Percentiles rank a stretch among this genome's conserved stretches.
phyloP scores from a whole-genome alignment of 345 rosid species.

The Corymbia maculata region DNA sequence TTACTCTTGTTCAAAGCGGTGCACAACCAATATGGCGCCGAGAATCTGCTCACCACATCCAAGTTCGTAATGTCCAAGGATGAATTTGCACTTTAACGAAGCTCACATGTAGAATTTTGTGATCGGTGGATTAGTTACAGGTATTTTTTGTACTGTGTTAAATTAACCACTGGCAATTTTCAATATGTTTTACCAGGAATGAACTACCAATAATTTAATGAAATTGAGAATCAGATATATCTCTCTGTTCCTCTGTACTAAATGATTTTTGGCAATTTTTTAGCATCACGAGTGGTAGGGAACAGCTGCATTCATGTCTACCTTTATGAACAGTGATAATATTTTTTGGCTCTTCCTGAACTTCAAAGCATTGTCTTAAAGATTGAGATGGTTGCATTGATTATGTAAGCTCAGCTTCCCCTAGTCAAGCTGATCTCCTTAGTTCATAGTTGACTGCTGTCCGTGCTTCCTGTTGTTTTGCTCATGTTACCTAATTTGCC shows the following conservation, averaged over 20 bases:
- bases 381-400: background rate
- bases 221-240: background rate
- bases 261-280: background rate
- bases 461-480: background rate
- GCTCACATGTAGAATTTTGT: background rate
- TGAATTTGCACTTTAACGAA: slow-evolving; percentile 16
- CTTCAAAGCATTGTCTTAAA: background rate
- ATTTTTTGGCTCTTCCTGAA: background rate
- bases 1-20: slow-evolving; percentile 93
- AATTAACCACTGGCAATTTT: background rate
- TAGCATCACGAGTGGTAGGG: background rate
- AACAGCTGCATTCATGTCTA: background rate
- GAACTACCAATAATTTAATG: background rate
- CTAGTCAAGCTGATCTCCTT: background rate
- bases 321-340: background rate
- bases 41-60: slow-evolving; percentile 92
- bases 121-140: background rate
- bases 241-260: background rate
- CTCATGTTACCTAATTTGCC: background rate
- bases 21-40: slow-evolving; percentile 93
- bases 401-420: background rate
- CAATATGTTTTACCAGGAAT: background rate
- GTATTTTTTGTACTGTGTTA: background rate
- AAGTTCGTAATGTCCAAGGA: slow-evolving; percentile 69
- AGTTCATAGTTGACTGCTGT: background rate